These are phyloP conservation scores for Fusarium austroafricanum DNA, from an alignment of 2,329 filamentous ascomycete genomes.

Conservation along the genomic window DNA sequence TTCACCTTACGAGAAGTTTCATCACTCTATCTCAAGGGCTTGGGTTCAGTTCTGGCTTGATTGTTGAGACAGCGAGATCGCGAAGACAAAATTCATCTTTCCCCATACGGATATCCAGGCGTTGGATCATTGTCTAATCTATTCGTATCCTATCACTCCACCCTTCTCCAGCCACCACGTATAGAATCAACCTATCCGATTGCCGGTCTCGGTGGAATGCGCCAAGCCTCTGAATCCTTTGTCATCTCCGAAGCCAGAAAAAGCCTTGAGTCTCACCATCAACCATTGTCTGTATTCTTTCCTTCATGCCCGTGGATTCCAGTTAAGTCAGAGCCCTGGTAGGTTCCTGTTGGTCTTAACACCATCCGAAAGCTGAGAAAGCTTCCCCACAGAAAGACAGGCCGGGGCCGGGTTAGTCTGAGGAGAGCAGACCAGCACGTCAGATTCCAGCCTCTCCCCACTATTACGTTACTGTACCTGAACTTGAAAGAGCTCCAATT, in stretches of 20 bases:
- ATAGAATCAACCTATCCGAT: conserved; percentile 35
- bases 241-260: conserved; percentile 27
- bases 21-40: background rate
- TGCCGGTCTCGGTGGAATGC: conserved; percentile 36
- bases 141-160: conserved; percentile 18
- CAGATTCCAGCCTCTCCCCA: conserved; percentile 32
- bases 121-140: background rate
- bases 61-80: conserved; percentile 3
- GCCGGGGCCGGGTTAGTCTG: conserved; percentile 19
- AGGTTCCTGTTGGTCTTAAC: conserved; percentile 5
- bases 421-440: conserved; percentile 21
- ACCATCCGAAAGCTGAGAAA: conserved; percentile 26
- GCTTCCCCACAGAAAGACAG: conserved; percentile 36
- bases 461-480: conserved; percentile 36
- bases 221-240: conserved; percentile 40
- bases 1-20: background rate
- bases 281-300: conserved; percentile 11
- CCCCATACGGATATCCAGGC: background rate
- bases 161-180: conserved; percentile 31
- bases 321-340: background rate
- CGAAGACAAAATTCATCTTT: background rate
- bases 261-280: conserved; percentile 9
- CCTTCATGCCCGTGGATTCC: background rate
- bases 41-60: background rate
- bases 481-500: conserved; percentile 35